Conservation (phyloP, 768 basidiomycete genomes). For the Lepiota venenata region DNA sequence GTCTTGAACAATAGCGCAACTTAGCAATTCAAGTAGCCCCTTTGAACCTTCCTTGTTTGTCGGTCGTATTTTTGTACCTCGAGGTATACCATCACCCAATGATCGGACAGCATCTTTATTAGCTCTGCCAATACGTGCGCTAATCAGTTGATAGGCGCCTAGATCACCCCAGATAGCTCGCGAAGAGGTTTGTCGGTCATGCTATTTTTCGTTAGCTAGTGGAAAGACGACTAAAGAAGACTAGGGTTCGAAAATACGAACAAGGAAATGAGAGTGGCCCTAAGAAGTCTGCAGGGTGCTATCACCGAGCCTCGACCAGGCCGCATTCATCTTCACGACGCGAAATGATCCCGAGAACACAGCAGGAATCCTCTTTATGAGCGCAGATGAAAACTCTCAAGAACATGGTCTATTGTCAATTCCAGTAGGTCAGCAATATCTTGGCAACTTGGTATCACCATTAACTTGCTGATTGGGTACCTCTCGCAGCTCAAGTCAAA, state of each 20-base stretch:
- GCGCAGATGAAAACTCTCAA: background rate
- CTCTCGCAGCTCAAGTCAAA: too few relatives aligned
- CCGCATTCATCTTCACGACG: too few relatives aligned
- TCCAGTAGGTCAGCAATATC: background rate
- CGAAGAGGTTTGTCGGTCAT: too few relatives aligned
- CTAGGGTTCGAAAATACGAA: background rate
- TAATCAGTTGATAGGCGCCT: background rate
- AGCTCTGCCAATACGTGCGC: background rate
- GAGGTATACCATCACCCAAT: background rate
- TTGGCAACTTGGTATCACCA: too few relatives aligned
- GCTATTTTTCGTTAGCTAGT: background rate
- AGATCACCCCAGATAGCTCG: background rate
- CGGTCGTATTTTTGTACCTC: background rate
- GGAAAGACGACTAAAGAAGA: background rate
- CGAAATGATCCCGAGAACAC: too few relatives aligned
- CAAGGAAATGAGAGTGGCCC: background rate
- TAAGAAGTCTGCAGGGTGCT: too few relatives aligned
- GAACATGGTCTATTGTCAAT: background rate
- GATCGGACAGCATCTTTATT: background rate
- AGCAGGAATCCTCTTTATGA: background rate
- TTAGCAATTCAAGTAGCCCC: background rate
- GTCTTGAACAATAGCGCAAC: too few relatives aligned
- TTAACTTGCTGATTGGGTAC: too few relatives aligned
- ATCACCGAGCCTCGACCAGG: too few relatives aligned
- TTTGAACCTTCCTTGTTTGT: conserved; percentile 1